phyloP scores from a whole-genome alignment of 1,284 basidiomycete genomes.

The Papiliotrema laurentii region DNA sequence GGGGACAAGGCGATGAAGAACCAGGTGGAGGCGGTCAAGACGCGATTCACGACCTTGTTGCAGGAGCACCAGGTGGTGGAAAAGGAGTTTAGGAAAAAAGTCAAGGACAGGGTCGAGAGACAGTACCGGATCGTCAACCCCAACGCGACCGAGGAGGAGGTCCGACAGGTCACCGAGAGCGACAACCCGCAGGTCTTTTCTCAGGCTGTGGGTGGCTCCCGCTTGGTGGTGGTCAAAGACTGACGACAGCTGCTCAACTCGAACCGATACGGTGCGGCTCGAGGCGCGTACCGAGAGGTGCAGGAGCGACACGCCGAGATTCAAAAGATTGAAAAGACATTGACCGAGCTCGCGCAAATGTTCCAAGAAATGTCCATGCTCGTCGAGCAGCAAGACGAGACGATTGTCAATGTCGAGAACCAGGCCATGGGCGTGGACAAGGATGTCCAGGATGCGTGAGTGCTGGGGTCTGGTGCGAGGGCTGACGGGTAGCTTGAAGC shows the following conservation, averaged over 20 bases:
- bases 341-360: slow-evolving; percentile 81
- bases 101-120: slow-evolving; percentile 89
- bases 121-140: slow-evolving; percentile 97
- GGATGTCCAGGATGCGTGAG: slow-evolving; percentile 67
- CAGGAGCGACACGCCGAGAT: slow-evolving; percentile 88
- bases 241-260: slow-evolving; percentile 66
- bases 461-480: slow-evolving; percentile 3
- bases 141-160: slow-evolving; percentile 77
- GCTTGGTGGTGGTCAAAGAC: not conserved
- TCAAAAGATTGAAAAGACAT: slow-evolving; percentile 75
- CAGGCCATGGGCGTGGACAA: slow-evolving; percentile 60
- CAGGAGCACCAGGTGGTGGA: slow-evolving; percentile 76
- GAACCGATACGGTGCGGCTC: slow-evolving; percentile 76
- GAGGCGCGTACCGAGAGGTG: slow-evolving; percentile 81
- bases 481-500: slow-evolving; percentile 52
- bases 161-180: slow-evolving; percentile 66
- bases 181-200: slow-evolving; percentile 83
- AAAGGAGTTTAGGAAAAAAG: slow-evolving; percentile 85
- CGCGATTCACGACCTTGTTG: slow-evolving; percentile 49
- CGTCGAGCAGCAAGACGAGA: slow-evolving; percentile 73
- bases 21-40: slow-evolving; percentile 60
- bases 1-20: slow-evolving; percentile 77
- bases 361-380: slow-evolving; percentile 84
- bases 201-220: slow-evolving; percentile 63
- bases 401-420: slow-evolving; percentile 61